These are phyloP conservation scores for Lepiota subincarnata DNA, from an alignment of 768 basidiomycete genomes.

Conservation along the genomic window DNA sequence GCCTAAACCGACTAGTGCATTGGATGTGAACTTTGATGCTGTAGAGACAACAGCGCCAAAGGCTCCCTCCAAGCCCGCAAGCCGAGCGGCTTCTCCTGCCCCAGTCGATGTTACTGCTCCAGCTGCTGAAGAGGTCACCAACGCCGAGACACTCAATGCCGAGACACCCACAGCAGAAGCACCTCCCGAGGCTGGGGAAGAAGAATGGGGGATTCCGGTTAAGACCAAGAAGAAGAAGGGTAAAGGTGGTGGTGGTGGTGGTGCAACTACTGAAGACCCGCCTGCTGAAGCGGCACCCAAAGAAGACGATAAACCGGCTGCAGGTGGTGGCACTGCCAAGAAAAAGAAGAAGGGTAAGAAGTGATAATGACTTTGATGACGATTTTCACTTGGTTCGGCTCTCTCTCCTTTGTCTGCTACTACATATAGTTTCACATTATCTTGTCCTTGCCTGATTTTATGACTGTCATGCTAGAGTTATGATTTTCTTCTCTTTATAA, in stretches of 20 bases:
- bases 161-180: conserved; percentile 1
- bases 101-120: not conserved
- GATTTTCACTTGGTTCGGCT: no score
- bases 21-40: not conserved
- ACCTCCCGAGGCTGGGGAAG: conserved; percentile 4
- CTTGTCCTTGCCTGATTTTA: no score
- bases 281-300: not conserved
- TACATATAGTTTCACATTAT: no score
- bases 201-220: conserved; percentile 12
- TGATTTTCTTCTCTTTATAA: no score
- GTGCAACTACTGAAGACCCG: not conserved
- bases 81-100: not conserved
- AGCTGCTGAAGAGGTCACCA: not conserved
- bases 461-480: no score
- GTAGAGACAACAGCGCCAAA: not conserved
- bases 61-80: not conserved
- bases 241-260: conserved; percentile 16
- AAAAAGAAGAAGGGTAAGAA: conserved; percentile 3
- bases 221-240: conserved; percentile 20
- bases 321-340: not conserved
- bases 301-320: not conserved
- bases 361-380: not conserved
- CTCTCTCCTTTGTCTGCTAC: no score
- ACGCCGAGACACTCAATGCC: no score
- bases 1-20: not conserved